Base-by-base conservation (phyloP, 345 rosid species). In the Corchorus olitorius region DNA sequence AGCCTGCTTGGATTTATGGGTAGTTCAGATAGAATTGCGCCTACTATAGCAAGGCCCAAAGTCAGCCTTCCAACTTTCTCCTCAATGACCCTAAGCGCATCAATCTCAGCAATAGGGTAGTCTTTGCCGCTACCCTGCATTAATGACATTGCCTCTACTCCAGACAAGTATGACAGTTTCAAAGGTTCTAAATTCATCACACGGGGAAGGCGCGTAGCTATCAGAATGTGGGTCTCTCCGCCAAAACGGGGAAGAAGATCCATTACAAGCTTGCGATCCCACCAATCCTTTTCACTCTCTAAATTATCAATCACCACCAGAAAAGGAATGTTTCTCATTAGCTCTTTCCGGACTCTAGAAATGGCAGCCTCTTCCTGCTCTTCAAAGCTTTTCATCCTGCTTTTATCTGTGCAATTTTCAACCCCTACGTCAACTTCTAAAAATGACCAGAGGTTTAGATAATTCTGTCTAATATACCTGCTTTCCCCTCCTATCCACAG, bases 241-340 rank as follows among this genome's bases (percentile, higher is more conserved):
- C 98, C 97, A 74, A 93, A 93, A 74, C 97, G 88, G 70, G 99
- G 99, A 81, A 96, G 94, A 73, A 96, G 98, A 83, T 96, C 99
- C 98, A 93, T 93, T 68, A 93, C 86, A 4, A 88, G 93, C 81
- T 90, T 91, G 43, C 80, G 82, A 75, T 96, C 99, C 98, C 99
- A 96, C 99, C 99, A 96, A 77, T 96, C 98, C 62, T 92, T 96
- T 73, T 96, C 98, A 8, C 89, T 93, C 80, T 96, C 99, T 79
- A 96, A 82, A 84, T 92, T 96, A 80, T 96, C 98, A 12, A 96
- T 90, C 64, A 96, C 86, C 55, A 96, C 86, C 86, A 96, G 79
- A 89, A 84, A 93, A 0, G 99, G 98, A 80, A 93, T 88, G 77
- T 93, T 92, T 84, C 97, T 86, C 97, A 91, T 89, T 17, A 96